phyloP scores from a whole-genome alignment of 345 rosid species.

The Ceriops zippeliana region DNA sequence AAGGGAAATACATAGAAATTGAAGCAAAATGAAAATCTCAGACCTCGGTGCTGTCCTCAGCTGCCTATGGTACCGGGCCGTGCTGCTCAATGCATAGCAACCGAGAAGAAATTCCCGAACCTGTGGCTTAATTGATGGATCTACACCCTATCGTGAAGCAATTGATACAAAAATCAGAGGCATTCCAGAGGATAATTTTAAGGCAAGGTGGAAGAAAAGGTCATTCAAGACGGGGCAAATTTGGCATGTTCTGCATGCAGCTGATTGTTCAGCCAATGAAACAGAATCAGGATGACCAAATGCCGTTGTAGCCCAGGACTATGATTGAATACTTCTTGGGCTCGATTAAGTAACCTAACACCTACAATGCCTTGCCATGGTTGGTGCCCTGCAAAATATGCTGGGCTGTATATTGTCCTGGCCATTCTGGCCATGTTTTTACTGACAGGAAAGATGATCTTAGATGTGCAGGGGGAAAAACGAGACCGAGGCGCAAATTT shows the following conservation, averaged over 20 bases:
- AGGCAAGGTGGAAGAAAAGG: background rate
- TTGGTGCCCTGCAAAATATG: no score
- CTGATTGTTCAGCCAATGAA: no score
- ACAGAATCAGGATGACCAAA: no score
- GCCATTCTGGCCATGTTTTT: background rate
- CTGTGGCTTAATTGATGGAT: slow-evolving; percentile 82
- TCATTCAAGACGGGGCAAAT: background rate
- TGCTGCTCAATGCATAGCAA: slow-evolving; percentile 70
- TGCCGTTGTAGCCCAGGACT: no score
- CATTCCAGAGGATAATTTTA: background rate
- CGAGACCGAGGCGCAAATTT: background rate
- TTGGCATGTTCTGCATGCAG: no score
- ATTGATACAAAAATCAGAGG: slow-evolving; percentile 1
- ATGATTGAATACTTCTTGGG: no score
- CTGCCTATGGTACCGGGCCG: slow-evolving; percentile 63
- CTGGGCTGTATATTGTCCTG: no score
- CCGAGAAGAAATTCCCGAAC: slow-evolving; percentile 97
- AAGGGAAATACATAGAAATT: background rate
- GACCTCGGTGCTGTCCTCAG: slow-evolving; percentile 76
- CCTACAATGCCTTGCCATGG: no score
- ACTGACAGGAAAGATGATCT: background rate
- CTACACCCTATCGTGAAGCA: slow-evolving; percentile 61
- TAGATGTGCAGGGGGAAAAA: background rate
- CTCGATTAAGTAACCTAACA: no score
- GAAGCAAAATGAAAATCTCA: slow-evolving; percentile 14